Conservation (phyloP, 495 filamentous ascomycete genomes). For the Hypoxylon perforatum region DNA sequence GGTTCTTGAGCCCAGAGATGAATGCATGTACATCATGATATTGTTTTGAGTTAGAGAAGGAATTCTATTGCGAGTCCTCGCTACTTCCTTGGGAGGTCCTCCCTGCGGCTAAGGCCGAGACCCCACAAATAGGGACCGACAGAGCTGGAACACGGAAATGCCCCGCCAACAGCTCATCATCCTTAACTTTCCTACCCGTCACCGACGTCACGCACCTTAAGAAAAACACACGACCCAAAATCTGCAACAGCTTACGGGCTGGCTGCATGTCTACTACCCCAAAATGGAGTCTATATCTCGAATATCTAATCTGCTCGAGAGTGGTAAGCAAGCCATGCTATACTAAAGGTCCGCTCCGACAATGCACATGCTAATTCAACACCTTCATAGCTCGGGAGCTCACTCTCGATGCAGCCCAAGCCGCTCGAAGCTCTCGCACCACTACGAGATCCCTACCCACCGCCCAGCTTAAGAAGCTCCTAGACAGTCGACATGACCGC, state of each 20-base stretch:
- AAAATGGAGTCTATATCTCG: slow-evolving; percentile 93
- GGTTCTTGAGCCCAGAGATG: neutral
- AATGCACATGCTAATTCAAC: slow-evolving; percentile 26
- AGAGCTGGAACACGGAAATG: neutral
- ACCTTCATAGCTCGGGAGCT: slow-evolving; percentile 81
- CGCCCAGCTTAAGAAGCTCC: slow-evolving; percentile 86
- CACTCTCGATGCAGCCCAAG: slow-evolving; percentile 94
- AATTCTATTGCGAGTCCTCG: too few relatives aligned
- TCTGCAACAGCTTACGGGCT: slow-evolving; percentile 43
- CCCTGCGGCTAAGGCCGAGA: too few relatives aligned
- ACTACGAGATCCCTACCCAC: slow-evolving; percentile 63
- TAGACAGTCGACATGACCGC: slow-evolving; percentile 92
- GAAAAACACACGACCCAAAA: slow-evolving; percentile 25
- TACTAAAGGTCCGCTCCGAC: slow-evolving; percentile 3
- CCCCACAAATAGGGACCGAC: slow-evolving; percentile 13
- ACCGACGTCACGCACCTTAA: slow-evolving; percentile 55
- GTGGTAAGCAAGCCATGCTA: slow-evolving; percentile 65
- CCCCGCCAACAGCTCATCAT: slow-evolving; percentile 30
- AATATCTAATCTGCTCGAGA: slow-evolving; percentile 93
- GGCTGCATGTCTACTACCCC: slow-evolving; percentile 21
- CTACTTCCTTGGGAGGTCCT: too few relatives aligned
- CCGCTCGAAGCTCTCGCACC: slow-evolving; percentile 67
- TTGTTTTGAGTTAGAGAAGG: too few relatives aligned
- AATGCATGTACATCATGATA: too few relatives aligned
- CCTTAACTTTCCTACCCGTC: slow-evolving; percentile 15